These are phyloP conservation scores for Triticum turgidum DNA, from an alignment of 176 grass and related monocot genomes.

Conservation along the genomic window DNA sequence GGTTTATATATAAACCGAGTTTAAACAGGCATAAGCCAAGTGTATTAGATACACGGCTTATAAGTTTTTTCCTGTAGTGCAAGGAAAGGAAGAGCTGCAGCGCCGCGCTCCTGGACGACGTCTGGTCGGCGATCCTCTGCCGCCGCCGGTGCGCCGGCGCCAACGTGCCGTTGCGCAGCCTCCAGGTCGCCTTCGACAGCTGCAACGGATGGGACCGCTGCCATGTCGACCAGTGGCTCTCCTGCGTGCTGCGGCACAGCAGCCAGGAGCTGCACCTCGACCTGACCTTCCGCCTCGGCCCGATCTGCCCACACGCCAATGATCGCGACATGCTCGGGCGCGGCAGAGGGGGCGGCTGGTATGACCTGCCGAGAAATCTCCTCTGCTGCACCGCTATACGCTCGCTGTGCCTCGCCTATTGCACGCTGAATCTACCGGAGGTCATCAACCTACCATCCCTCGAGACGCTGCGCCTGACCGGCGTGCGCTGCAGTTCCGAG, in stretches of 20 bases:
- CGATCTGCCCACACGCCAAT: neutral
- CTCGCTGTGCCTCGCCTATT: neutral
- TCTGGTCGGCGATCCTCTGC: neutral
- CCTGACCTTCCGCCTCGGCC: neutral
- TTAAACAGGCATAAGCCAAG: too few species aligned
- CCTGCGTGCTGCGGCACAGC: neutral
- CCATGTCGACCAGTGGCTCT: neutral
- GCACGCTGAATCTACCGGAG: neutral
- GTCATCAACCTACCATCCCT: neutral
- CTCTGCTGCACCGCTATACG: neutral
- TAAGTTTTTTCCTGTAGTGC: too few species aligned
- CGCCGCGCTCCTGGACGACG: neutral
- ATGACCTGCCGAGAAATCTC: neutral
- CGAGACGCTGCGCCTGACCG: neutral
- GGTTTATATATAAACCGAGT: too few species aligned
- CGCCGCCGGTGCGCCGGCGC: neutral
- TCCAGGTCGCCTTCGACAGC: neutral
- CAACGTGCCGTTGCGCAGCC: neutral
- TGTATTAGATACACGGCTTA: too few species aligned
- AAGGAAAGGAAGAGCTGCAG: neutral
- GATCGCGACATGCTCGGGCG: neutral
- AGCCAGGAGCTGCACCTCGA: neutral
- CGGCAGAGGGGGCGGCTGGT: neutral
- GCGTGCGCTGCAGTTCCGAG: neutral
- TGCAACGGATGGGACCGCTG: neutral